Evolutionary conservation across 148 eudicot species (phyloP).

Genomic region (Suaeda aralocaspica): DNA sequence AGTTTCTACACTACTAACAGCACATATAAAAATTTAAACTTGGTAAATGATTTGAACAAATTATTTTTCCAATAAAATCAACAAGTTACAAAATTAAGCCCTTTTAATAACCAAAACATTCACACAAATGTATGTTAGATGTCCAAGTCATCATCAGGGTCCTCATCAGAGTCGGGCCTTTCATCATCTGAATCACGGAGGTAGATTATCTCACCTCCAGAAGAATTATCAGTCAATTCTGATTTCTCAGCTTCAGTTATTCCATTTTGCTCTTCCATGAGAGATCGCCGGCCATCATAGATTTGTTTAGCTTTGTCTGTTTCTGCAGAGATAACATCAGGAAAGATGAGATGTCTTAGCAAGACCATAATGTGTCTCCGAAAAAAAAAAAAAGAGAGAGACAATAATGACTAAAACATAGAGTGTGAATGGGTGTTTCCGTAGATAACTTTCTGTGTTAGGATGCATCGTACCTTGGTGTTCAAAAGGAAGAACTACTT

Average conservation of each 20-base stretch:
- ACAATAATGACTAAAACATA: no score
- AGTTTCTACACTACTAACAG: neutral
- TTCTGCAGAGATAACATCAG: constrained; percentile 38
- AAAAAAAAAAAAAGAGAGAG: no score
- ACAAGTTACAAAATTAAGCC: neutral
- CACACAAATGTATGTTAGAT: constrained; percentile 33
- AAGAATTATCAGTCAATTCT: constrained; percentile 36
- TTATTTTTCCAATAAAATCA: neutral
- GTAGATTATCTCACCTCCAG: constrained; percentile 74
- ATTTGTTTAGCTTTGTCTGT: constrained; percentile 60
- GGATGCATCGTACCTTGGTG: constrained; percentile 64
- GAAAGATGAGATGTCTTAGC: no score
- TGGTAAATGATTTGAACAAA: neutral
- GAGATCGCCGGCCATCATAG: constrained; percentile 80
- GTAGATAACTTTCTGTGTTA: neutral
- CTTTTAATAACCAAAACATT: neutral
- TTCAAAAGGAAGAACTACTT: constrained; percentile 92
- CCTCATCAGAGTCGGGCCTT: constrained; percentile 70
- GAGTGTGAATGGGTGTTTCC: neutral
- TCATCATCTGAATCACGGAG: constrained; percentile 98
- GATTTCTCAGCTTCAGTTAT: constrained; percentile 32
- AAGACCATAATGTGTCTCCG: no score
- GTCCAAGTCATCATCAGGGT: constrained; percentile 62
- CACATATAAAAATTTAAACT: neutral
- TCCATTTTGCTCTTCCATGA: constrained; percentile 37